phyloP scores from a whole-genome alignment of 1,139 yeast species.

The Eremothecium coryli region DNA sequence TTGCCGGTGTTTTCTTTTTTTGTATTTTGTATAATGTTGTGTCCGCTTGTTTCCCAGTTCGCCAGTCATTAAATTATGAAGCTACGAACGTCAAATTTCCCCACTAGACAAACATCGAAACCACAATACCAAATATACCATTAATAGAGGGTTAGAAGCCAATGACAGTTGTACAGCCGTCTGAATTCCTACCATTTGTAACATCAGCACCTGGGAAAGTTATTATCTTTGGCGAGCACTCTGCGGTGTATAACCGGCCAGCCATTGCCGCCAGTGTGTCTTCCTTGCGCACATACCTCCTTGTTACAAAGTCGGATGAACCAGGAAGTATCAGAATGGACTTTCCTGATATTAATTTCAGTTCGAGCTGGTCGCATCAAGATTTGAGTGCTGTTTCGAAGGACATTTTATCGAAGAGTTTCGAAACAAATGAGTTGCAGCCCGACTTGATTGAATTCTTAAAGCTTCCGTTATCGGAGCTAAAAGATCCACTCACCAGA shows the following conservation, averaged over 20 bases:
- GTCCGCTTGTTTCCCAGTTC: no score
- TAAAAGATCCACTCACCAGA: conserved; percentile 52
- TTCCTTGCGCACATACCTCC: conserved; percentile 54
- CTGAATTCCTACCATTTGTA: conserved; percentile 41
- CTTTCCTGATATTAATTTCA: conserved; percentile 73
- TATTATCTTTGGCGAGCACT: conserved; percentile 92
- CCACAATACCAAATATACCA: no score
- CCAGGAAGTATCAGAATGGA: conserved; percentile 45
- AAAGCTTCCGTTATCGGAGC: conserved; percentile 31
- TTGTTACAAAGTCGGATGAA: conserved; percentile 41
- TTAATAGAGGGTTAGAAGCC: no score
- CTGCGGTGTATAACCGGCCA: conserved; percentile 81
- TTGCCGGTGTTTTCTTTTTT: no score
- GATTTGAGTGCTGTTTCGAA: conserved; percentile 12
- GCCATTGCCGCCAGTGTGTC: conserved; percentile 32
- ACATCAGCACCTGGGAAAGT: conserved; percentile 97
- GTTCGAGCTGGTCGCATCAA: conserved; percentile 44
- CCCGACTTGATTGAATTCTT: conserved; percentile 34
- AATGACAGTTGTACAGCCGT: conserved; percentile 1
- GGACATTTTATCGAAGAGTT: conserved; percentile 4
- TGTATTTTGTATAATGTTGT: no score
- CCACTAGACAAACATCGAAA: no score
- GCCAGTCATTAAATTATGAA: no score
- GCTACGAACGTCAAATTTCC: no score
- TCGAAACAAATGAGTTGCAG: conserved; percentile 38